Conservation (phyloP, 1,284 basidiomycete species). For the Papiliotrema fonsecae region DNA sequence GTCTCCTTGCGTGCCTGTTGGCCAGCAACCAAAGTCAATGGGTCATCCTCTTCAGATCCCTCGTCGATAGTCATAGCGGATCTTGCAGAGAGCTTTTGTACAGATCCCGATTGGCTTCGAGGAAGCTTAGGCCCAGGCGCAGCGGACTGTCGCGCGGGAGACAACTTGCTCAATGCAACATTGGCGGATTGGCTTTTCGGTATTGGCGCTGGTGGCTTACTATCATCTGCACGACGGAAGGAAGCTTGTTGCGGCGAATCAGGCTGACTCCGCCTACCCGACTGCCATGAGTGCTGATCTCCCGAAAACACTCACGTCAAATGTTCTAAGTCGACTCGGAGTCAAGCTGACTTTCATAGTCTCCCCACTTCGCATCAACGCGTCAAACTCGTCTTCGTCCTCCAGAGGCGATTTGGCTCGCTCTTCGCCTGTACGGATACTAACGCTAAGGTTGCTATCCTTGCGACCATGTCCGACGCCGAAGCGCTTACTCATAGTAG, state of each 20-base stretch:
- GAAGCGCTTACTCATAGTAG: slow-evolving; percentile 1
- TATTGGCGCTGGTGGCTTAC: too few relatives aligned
- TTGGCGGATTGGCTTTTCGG: too few relatives aligned
- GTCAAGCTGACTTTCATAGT: slow-evolving; percentile 95
- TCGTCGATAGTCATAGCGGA: slow-evolving; percentile 35
- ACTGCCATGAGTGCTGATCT: not conserved
- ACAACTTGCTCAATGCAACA: too few relatives aligned
- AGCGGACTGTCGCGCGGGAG: too few relatives aligned
- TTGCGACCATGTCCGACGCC: slow-evolving; percentile 19
- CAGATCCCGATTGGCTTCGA: not conserved
- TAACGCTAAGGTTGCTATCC: slow-evolving; percentile 25
- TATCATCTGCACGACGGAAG: not conserved
- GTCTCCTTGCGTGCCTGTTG: slow-evolving; percentile 20
- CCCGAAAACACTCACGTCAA: slow-evolving; percentile 61
- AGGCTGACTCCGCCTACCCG: not conserved
- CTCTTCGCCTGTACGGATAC: slow-evolving; percentile 14
- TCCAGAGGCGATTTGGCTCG: slow-evolving; percentile 10
- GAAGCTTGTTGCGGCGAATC: not conserved
- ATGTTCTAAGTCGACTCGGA: slow-evolving; percentile 80
- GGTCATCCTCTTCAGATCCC: slow-evolving; percentile 24
- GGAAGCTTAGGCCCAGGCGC: slow-evolving; percentile 2
- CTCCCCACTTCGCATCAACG: slow-evolving; percentile 74
- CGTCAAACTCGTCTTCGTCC: slow-evolving; percentile 72
- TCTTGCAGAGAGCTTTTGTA: slow-evolving; percentile 10
- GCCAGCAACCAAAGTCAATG: slow-evolving; percentile 7